Conservation (phyloP, 768 basidiomycete genomes). For the Inosperma sp. region DNA sequence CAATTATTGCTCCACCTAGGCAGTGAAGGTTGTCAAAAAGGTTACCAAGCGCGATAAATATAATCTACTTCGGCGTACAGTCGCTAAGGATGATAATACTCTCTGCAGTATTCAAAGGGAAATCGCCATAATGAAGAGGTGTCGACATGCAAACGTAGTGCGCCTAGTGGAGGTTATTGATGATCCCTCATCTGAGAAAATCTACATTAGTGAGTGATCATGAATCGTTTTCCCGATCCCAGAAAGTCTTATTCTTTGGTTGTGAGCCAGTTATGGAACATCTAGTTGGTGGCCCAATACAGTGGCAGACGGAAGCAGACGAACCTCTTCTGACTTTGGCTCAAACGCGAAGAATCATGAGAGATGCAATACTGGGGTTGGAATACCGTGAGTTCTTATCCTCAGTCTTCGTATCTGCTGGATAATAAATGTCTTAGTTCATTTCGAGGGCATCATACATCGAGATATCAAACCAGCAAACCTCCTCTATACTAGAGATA, state of each 20-base stretch:
- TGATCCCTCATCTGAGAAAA: slow-evolving; percentile 72
- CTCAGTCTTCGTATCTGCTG: background rate
- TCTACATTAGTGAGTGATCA: slow-evolving; percentile 74
- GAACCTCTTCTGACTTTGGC: slow-evolving; percentile 32
- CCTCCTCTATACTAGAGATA: slow-evolving; percentile 54
- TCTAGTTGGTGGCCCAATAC: slow-evolving; percentile 38
- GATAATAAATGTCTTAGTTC: slow-evolving; percentile 26
- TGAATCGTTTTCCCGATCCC: background rate
- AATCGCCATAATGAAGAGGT: slow-evolving; percentile 90
- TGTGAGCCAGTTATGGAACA: slow-evolving; percentile 37
- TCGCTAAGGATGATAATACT: slow-evolving; percentile 47
- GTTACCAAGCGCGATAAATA: slow-evolving; percentile 63
- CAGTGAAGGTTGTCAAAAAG: slow-evolving; percentile 65
- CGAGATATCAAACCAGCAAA: slow-evolving; percentile 92
- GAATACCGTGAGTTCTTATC: slow-evolving; percentile 37
- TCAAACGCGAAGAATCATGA: slow-evolving; percentile 39
- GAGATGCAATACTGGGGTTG: slow-evolving; percentile 40
- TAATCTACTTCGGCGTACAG: slow-evolving; percentile 44
- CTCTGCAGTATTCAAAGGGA: slow-evolving; percentile 79
- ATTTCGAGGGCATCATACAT: slow-evolving; percentile 62
- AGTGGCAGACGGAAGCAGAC: slow-evolving; percentile 32
- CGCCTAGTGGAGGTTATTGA: slow-evolving; percentile 86
- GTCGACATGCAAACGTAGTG: slow-evolving; percentile 74
- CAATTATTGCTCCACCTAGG: slow-evolving; percentile 36
- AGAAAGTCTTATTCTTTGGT: background rate